phyloP scores from a whole-genome alignment of 2,329 filamentous ascomycete species.

The Chrysoporthe puriensis region DNA sequence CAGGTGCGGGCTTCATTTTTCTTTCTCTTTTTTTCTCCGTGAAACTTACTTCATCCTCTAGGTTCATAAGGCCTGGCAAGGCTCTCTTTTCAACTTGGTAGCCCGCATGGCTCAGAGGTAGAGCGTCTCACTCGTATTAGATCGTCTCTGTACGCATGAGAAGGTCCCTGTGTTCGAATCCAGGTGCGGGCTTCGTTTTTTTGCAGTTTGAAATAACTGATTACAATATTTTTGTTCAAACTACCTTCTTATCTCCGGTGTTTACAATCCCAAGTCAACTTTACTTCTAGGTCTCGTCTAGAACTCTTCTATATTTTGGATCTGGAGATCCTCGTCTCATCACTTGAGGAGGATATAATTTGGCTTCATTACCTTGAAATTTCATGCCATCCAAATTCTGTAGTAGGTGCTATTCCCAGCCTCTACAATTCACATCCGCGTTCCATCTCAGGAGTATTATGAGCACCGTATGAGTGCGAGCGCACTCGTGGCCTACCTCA shows the following conservation, averaged over 20 bases:
- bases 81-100: background rate
- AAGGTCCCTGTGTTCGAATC: background rate
- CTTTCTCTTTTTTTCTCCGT: no score
- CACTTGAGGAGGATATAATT: no score
- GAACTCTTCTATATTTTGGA: no score
- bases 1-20: background rate
- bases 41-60: no score
- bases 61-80: background rate
- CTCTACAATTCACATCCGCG: no score
- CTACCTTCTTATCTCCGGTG: background rate
- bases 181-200: background rate
- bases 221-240: background rate
- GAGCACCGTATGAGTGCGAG: no score
- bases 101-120: background rate
- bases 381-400: no score
- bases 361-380: no score
- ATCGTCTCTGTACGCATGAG: background rate
- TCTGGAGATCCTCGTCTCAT: no score
- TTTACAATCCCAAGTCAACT: background rate
- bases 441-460: no score
- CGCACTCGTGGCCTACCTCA: no score
- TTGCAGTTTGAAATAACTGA: background rate
- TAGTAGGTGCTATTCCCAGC: no score
- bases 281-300: background rate
- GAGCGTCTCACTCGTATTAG: background rate